phyloP scores from a whole-genome alignment of 2,329 filamentous ascomycete genomes.

The Aspergillus awamori region DNA sequence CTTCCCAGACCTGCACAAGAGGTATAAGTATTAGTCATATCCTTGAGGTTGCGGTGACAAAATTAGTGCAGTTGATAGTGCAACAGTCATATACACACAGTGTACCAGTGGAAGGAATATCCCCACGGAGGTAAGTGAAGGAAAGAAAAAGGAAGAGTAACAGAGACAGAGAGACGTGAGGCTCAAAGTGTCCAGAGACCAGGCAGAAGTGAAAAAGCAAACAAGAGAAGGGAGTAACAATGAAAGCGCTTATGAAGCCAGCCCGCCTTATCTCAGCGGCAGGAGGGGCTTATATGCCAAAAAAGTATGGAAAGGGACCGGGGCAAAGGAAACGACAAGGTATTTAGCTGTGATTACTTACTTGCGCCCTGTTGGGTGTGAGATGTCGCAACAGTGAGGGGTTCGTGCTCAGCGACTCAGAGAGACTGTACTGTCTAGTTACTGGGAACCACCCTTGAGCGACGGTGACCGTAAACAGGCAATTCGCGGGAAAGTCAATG shows the following conservation, averaged over 20 bases:
- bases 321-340: background rate
- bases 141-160: background rate
- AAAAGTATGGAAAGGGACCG: background rate
- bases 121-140: too few relatives aligned
- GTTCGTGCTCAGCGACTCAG: constrained; percentile 9
- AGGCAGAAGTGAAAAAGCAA: constrained; percentile 14
- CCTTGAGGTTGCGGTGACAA: background rate
- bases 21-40: background rate
- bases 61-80: background rate
- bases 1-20: background rate
- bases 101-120: too few relatives aligned
- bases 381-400: constrained; percentile 10
- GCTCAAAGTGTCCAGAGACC: background rate
- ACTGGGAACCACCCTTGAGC: background rate
- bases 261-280: constrained; percentile 14
- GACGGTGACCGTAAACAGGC: constrained; percentile 4
- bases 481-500: background rate
- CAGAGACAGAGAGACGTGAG: background rate
- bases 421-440: background rate
- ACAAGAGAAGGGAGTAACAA: constrained; percentile 5
- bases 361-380: background rate
- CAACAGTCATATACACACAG: background rate
- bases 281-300: constrained; percentile 9
- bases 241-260: background rate
- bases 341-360: constrained; percentile 12